These are phyloP conservation scores for Rhododendron griersonianum DNA, from an alignment of 148 eudicot genomes.

Conservation along the genomic window DNA sequence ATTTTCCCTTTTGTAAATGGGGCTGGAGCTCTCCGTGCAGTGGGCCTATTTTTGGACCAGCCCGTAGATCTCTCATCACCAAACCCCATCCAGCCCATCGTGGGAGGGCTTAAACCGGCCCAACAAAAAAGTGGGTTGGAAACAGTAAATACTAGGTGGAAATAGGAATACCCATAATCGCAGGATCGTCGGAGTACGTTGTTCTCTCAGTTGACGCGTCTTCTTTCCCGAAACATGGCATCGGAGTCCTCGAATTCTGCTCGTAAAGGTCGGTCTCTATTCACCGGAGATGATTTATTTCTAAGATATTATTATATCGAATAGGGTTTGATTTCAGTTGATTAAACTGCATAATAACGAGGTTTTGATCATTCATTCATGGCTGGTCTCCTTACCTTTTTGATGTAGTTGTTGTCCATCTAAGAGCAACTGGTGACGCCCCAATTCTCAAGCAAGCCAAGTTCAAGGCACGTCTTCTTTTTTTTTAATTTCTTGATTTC, in stretches of 20 bases:
- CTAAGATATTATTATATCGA: neutral
- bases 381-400: neutral
- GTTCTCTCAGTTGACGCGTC: neutral
- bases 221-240: slow-evolving; percentile 7
- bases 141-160: neutral
- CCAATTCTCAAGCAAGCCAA: slow-evolving; percentile 97
- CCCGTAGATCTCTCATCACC: no score
- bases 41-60: no score
- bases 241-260: slow-evolving; percentile 13
- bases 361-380: neutral
- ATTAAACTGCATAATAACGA: neutral
- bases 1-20: no score
- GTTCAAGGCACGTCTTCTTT: slow-evolving; percentile 55
- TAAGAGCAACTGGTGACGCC: slow-evolving; percentile 92
- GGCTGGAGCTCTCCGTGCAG: no score
- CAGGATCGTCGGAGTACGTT: neutral
- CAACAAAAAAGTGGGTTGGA: neutral
- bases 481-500: neutral
- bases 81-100: no score
- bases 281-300: neutral
- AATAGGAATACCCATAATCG: neutral
- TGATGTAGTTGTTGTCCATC: slow-evolving; percentile 72
- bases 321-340: neutral
- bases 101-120: no score
- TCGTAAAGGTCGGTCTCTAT: slow-evolving; percentile 16